These are phyloP conservation scores for Zangia roseola DNA, from an alignment of 768 basidiomycete species.

Conservation along the genomic window DNA sequence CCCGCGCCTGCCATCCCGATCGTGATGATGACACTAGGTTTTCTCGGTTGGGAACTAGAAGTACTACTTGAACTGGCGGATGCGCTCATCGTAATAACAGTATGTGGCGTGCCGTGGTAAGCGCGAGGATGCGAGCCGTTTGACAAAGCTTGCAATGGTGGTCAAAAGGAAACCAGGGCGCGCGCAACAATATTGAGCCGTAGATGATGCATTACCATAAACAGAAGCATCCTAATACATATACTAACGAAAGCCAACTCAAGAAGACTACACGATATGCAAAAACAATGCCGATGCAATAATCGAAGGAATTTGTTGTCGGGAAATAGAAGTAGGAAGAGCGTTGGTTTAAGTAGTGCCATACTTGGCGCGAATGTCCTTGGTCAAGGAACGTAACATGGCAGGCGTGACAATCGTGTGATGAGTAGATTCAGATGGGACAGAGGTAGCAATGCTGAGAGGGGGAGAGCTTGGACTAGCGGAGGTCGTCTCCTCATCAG, in stretches of 20 bases:
- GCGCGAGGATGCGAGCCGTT: neutral
- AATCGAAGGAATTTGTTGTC: constrained; percentile 1
- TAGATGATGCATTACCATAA: constrained; percentile 15
- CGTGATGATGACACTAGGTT: constrained; percentile 82
- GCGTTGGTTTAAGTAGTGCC: constrained; percentile 7
- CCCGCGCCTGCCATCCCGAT: constrained; percentile 98
- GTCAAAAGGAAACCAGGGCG: constrained; percentile 2
- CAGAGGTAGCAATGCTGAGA: constrained; percentile 45
- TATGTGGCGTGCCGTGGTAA: neutral
- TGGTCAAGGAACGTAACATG: constrained; percentile 52
- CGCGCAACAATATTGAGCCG: neutral
- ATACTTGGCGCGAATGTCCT: constrained; percentile 32
- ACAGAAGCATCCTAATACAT: neutral
- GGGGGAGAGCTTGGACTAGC: constrained; percentile 38
- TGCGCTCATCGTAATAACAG: constrained; percentile 17
- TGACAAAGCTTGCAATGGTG: constrained; percentile 6
- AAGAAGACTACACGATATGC: constrained; percentile 10
- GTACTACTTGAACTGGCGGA: constrained; percentile 9
- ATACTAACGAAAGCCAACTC: neutral
- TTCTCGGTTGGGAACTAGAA: constrained; percentile 28
- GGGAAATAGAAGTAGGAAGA: constrained; percentile 8
- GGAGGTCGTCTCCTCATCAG: constrained; percentile 32
- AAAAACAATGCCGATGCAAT: neutral
- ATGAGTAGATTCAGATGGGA: constrained; percentile 32
- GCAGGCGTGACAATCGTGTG: constrained; percentile 51